phyloP scores from a whole-genome alignment of 495 filamentous ascomycete genomes.

The Xylaria venustula region DNA sequence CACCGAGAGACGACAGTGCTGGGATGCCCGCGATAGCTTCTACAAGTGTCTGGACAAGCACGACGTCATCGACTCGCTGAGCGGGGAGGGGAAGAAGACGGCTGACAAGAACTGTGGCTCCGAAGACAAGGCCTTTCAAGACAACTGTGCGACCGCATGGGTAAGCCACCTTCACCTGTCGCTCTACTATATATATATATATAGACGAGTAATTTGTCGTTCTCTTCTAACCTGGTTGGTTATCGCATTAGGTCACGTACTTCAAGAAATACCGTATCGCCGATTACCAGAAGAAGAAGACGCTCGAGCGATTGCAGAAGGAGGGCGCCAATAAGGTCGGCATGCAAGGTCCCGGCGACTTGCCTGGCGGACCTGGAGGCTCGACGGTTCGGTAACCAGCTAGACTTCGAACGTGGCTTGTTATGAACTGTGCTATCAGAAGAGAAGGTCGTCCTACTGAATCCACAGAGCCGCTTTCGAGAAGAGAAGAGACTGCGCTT shows the following conservation, averaged over 20 bases:
- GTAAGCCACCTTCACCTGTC: conserved; percentile 47
- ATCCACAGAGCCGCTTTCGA: no score
- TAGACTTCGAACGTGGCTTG: background rate
- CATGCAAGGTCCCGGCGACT: conserved; percentile 20
- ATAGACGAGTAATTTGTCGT: no score
- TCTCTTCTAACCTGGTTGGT: no score
- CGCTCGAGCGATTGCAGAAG: conserved; percentile 71
- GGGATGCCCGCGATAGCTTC: conserved; percentile 80
- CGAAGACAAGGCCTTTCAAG: conserved; percentile 66
- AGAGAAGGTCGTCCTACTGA: no score
- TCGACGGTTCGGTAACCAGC: background rate
- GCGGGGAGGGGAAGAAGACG: conserved; percentile 57
- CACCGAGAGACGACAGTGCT: conserved; percentile 75
- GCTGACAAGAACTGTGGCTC: conserved; percentile 64
- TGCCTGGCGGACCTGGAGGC: conserved; percentile 8
- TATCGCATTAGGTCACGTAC: conserved; percentile 73
- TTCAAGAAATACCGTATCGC: conserved; percentile 95
- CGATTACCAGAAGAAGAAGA: conserved; percentile 79
- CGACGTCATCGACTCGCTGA: conserved; percentile 81
- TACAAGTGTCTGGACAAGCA: conserved; percentile 80
- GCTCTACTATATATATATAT: background rate
- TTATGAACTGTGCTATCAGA: no score
- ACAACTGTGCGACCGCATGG: conserved; percentile 77
- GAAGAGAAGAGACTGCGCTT: background rate
- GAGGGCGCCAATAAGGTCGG: conserved; percentile 71